phyloP scores from a whole-genome alignment of 2,329 filamentous ascomycete genomes.

The Kalaharituber pfeilii region DNA sequence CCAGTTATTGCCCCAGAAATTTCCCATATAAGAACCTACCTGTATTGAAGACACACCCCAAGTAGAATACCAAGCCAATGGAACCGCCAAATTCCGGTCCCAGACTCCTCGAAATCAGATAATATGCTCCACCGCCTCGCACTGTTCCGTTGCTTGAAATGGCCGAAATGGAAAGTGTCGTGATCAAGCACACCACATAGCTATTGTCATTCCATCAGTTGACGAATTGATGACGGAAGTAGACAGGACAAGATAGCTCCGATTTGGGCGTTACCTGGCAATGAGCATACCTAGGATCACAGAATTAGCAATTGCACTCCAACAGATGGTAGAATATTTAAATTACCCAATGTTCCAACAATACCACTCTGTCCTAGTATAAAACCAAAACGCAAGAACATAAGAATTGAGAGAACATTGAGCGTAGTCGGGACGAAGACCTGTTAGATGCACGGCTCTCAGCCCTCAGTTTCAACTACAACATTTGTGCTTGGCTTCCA shows the following conservation, averaged over 20 bases:
- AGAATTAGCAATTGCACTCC: conserved; percentile 3
- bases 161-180: conserved; percentile 68
- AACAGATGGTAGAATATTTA: not conserved
- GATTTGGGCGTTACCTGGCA: conserved; percentile 52
- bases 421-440: conserved; percentile 75
- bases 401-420: conserved; percentile 77
- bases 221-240: not conserved
- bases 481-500: too few species aligned
- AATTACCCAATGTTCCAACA: conserved; percentile 57
- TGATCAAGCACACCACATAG: conserved; percentile 67
- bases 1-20: too few species aligned
- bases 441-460: not conserved
- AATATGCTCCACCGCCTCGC: conserved; percentile 73
- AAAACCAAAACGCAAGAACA: conserved; percentile 79
- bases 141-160: conserved; percentile 84
- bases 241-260: too few species aligned
- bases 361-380: conserved; percentile 67
- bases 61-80: conserved; percentile 73
- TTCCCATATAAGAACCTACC: too few species aligned
- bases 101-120: conserved; percentile 68
- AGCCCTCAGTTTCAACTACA: not conserved
- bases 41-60: conserved; percentile 78
- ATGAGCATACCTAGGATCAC: conserved; percentile 25
- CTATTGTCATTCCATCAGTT: conserved; percentile 5
- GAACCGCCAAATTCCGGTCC: conserved; percentile 80